Conservation (phyloP, 1,284 basidiomycete species). For the Xerocomus nothofagi region DNA sequence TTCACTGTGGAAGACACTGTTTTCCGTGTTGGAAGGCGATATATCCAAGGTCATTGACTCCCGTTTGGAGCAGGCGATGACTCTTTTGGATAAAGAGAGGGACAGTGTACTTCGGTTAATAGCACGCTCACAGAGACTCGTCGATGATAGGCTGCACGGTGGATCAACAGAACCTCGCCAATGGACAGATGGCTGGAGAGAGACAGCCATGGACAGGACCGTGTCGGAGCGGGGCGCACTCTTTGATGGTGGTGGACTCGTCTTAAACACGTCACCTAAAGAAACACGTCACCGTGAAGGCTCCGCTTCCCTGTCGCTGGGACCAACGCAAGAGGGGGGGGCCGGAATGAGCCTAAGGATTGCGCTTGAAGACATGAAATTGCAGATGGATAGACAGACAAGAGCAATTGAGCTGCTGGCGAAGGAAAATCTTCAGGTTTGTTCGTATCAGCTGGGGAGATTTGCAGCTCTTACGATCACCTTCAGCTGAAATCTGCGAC, state of each 20-base stretch:
- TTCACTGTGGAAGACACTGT: constrained; percentile 45
- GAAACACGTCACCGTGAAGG: constrained; percentile 14
- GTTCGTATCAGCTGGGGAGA: neutral
- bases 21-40: constrained; percentile 42
- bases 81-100: constrained; percentile 38
- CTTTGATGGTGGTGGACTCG: constrained; percentile 10
- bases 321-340: constrained; percentile 22
- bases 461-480: constrained; percentile 10
- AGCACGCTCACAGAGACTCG: constrained; percentile 20
- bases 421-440: constrained; percentile 36
- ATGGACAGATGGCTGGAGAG: constrained; percentile 15
- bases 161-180: constrained; percentile 15
- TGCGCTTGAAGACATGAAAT: constrained; percentile 34
- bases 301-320: constrained; percentile 15
- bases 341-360: constrained; percentile 27
- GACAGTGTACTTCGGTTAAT: constrained; percentile 25
- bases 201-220: constrained; percentile 15
- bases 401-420: constrained; percentile 31
- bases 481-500: constrained; percentile 23
- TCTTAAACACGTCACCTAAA: constrained; percentile 10
- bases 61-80: constrained; percentile 39
- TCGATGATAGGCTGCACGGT: constrained; percentile 9
- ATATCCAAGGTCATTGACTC: constrained; percentile 41
- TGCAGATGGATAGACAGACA: constrained; percentile 35
- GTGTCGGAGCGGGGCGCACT: constrained; percentile 16